Percentiles rank a stretch among this genome's conserved stretches.
Conservation (phyloP, 2,329 filamentous ascomycete species). For the Grosmannia huntii region DNA sequence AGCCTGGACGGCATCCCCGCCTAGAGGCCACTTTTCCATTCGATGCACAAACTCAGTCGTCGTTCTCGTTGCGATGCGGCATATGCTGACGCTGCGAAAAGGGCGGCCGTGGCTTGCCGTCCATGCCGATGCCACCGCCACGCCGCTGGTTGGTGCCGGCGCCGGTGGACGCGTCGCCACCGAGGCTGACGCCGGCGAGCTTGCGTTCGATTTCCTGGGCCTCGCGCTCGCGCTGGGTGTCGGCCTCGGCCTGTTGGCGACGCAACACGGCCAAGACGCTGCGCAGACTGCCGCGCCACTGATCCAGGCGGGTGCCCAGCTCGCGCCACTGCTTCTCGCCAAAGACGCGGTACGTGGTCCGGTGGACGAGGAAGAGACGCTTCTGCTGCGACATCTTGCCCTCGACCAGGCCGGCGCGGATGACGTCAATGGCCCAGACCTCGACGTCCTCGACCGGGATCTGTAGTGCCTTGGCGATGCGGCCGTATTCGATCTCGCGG, state of each 20-base stretch:
- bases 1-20: too few species aligned
- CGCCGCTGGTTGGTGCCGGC: neutral
- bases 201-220: slow-evolving; percentile 59
- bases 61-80: neutral
- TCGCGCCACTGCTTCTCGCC: slow-evolving; percentile 97
- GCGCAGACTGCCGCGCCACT: slow-evolving; percentile 74
- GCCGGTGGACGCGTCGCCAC: slow-evolving; percentile 2
- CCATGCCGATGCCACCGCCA: too few species aligned
- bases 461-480: slow-evolving; percentile 74
- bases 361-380: slow-evolving; percentile 87
- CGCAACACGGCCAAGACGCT: slow-evolving; percentile 68
- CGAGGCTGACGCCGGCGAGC: slow-evolving; percentile 18
- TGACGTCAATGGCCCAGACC: slow-evolving; percentile 98
- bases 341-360: slow-evolving; percentile 92
- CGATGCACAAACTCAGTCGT: neutral
- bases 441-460: slow-evolving; percentile 77
- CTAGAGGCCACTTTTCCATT: neutral
- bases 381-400: slow-evolving; percentile 91
- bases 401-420: slow-evolving; percentile 88
- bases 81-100: neutral
- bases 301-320: slow-evolving; percentile 78
- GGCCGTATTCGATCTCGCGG: slow-evolving; percentile 77
- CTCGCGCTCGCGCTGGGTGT: slow-evolving; percentile 67
- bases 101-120: neutral
- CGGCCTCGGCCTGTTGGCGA: slow-evolving; percentile 68